Evolutionary conservation across 768 basidiomycete species (phyloP).

Genomic region (Xerocomus brunneocitrinus): DNA sequence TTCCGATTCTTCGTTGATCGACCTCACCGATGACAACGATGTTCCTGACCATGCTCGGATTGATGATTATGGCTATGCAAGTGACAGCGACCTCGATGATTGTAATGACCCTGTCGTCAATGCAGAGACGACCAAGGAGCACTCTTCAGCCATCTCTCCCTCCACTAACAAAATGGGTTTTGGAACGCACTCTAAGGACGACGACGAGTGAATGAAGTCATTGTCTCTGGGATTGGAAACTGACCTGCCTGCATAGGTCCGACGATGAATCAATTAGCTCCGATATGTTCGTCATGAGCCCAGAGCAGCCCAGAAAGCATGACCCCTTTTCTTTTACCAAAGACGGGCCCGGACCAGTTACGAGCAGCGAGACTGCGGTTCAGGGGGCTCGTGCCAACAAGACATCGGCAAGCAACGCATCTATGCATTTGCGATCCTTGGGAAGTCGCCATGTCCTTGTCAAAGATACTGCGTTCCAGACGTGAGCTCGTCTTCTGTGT

Average conservation of each 20-base stretch:
- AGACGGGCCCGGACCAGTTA: not conserved
- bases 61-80: conserved; percentile 29
- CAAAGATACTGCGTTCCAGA: conserved; percentile 27
- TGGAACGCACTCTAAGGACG: not conserved
- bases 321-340: not conserved
- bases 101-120: conserved; percentile 4
- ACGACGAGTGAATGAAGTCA: conserved; percentile 3
- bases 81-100: conserved; percentile 35
- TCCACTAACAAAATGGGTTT: not conserved
- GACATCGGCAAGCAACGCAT: not conserved
- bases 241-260: conserved; percentile 8
- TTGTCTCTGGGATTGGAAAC: not conserved
- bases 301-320: conserved; percentile 4
- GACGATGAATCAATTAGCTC: conserved; percentile 15
- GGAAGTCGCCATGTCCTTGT: conserved; percentile 23
- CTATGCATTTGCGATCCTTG: conserved; percentile 11
- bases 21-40: conserved; percentile 10
- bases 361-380: conserved; percentile 7
- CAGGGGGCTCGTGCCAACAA: not conserved
- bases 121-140: not conserved
- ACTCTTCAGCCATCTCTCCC: not conserved
- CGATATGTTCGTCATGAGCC: conserved; percentile 16
- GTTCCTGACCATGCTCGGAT: conserved; percentile 6
- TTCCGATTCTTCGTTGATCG: conserved; percentile 10
- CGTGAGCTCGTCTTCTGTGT: conserved; percentile 8